Evolutionary conservation across 805 yeast genomes (phyloP).

Genomic region (Hanseniaspora clermontiae): DNA sequence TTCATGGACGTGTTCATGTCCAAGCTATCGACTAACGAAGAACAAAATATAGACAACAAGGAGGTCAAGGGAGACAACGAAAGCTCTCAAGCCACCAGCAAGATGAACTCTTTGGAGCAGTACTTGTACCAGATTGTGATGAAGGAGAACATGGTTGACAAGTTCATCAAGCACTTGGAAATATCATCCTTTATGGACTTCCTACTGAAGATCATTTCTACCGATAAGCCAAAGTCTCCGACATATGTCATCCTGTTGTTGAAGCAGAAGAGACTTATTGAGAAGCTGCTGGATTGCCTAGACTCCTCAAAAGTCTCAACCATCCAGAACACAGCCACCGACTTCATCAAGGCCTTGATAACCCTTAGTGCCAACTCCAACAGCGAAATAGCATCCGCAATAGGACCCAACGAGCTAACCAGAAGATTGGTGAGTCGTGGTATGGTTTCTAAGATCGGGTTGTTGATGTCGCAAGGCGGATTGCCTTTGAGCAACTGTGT

Average conservation of each 20-base stretch:
- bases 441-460: conserved; percentile 52
- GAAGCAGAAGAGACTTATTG: conserved; percentile 59
- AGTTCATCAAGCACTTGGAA: conserved; percentile 74
- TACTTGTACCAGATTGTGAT: conserved; percentile 46
- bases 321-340: conserved; percentile 87
- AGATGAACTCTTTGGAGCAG: conserved; percentile 23
- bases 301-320: conserved; percentile 56
- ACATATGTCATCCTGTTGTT: conserved; percentile 74
- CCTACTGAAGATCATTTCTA: conserved; percentile 72
- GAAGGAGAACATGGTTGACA: conserved; percentile 59
- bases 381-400: conserved; percentile 73
- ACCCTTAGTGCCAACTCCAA: conserved; percentile 88
- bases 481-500: conserved; percentile 89
- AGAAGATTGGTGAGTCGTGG: conserved; percentile 74
- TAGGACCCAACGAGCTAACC: conserved; percentile 91
- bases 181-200: conserved; percentile 93
- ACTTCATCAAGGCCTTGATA: conserved; percentile 83
- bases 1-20: conserved; percentile 7
- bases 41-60: background rate
- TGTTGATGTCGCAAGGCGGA: conserved; percentile 70
- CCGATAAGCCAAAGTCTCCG: conserved; percentile 81
- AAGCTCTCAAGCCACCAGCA: background rate
- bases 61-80: background rate
- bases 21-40: background rate
- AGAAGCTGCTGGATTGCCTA: conserved; percentile 56